phyloP scores from a whole-genome alignment of 1,284 basidiomycete species.

The Malassezia slooffiae region DNA sequence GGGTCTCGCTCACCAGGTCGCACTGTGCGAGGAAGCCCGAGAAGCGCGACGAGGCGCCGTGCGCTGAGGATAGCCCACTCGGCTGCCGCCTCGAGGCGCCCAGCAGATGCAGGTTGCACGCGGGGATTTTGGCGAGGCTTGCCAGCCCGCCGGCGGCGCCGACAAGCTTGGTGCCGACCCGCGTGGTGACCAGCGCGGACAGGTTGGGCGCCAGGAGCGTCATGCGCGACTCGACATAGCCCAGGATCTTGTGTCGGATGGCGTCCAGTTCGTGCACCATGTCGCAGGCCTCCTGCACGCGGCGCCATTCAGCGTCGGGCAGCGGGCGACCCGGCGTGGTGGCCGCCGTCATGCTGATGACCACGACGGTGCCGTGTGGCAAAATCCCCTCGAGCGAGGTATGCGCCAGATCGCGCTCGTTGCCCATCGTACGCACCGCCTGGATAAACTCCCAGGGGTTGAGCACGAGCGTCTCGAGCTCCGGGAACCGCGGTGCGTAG shows the following conservation, averaged over 20 bases:
- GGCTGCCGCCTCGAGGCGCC: slow-evolving; percentile 84
- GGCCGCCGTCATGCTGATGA: slow-evolving; percentile 78
- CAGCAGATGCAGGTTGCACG: slow-evolving; percentile 86
- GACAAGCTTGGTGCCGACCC: slow-evolving; percentile 91
- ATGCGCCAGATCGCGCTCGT: slow-evolving; percentile 64
- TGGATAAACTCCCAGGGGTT: slow-evolving; percentile 87
- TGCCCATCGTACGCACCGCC: slow-evolving; percentile 76
- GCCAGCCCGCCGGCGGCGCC: slow-evolving; percentile 89
- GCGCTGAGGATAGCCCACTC: slow-evolving; percentile 65
- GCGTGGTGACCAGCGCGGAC: slow-evolving; percentile 92
- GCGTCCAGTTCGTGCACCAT: slow-evolving; percentile 77
- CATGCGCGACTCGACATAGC: slow-evolving; percentile 98
- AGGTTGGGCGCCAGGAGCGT: slow-evolving; percentile 94
- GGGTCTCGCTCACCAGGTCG: slow-evolving; percentile 70
- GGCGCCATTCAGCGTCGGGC: slow-evolving; percentile 61
- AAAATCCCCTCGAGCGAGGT: slow-evolving; percentile 67
- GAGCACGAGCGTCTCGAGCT: slow-evolving; percentile 84
- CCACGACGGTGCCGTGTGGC: slow-evolving; percentile 86
- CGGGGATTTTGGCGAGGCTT: slow-evolving; percentile 83
- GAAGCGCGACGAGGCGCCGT: slow-evolving; percentile 55
- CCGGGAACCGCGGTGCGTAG: slow-evolving; percentile 89
- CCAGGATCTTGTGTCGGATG: slow-evolving; percentile 77
- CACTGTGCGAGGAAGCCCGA: slow-evolving; percentile 95
- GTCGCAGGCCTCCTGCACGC: slow-evolving; percentile 72
- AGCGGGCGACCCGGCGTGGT: slow-evolving; percentile 72